phyloP scores from a whole-genome alignment of 441 rosid genomes.

The Pelargonium fulgidum region DNA sequence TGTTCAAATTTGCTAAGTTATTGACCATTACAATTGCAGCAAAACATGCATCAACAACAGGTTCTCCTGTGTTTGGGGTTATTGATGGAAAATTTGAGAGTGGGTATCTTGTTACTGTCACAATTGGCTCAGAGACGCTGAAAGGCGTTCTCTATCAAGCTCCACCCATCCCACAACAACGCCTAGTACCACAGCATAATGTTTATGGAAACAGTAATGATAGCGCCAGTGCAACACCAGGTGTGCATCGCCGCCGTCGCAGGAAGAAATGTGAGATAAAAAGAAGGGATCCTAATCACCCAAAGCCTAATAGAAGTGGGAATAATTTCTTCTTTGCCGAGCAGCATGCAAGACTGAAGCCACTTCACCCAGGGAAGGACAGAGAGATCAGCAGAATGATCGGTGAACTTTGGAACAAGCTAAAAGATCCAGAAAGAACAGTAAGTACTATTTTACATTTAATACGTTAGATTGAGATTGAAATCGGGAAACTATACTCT shows the following conservation, averaged over 20 bases:
- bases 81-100: conserved; percentile 89
- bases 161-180: conserved; percentile 29
- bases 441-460: conserved; percentile 31
- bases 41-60: conserved; percentile 31
- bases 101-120: conserved; percentile 83
- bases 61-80: conserved; percentile 65
- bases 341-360: conserved; percentile 84
- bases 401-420: conserved; percentile 88
- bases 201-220: conserved; percentile 27
- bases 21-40: conserved; percentile 19
- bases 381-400: conserved; percentile 90
- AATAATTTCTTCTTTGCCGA: conserved; percentile 93
- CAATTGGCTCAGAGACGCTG: conserved; percentile 66
- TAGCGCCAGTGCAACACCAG: conserved; percentile 25
- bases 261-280: conserved; percentile 82
- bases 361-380: conserved; percentile 86
- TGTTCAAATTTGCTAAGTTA: background rate
- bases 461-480: background rate
- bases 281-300: conserved; percentile 89
- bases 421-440: conserved; percentile 48
- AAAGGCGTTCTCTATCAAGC: conserved; percentile 77
- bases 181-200: conserved; percentile 30
- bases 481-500: background rate
- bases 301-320: conserved; percentile 87
- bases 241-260: conserved; percentile 57